phyloP scores from a whole-genome alignment of 2,329 filamentous ascomycete genomes.

The Alternaria gaisen region DNA sequence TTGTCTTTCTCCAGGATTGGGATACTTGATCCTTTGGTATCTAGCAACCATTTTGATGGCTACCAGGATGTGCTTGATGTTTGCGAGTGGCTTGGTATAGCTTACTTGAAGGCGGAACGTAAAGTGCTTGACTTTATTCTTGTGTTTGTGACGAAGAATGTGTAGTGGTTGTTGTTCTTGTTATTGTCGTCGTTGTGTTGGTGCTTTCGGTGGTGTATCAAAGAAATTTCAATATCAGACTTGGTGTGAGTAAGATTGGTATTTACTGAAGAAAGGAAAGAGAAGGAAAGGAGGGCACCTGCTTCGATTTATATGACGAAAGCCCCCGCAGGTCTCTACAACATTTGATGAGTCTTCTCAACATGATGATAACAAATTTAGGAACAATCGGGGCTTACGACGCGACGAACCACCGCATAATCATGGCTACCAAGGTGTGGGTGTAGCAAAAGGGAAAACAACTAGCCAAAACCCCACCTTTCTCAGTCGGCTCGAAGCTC shows the following conservation, averaged over 20 bases:
- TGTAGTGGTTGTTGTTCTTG: not conserved
- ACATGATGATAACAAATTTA: not conserved
- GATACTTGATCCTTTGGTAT: conserved; percentile 8
- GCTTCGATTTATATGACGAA: not conserved
- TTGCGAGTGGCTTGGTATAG: not conserved
- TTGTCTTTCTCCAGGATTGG: not conserved
- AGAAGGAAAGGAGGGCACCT: not conserved
- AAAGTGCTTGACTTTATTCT: conserved; percentile 2
- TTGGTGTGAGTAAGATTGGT: not conserved
- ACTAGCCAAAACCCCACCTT: not conserved
- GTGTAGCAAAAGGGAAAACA: not conserved
- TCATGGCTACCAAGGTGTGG: not conserved
- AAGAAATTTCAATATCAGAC: not conserved
- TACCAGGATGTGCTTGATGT: not conserved
- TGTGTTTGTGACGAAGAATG: not conserved
- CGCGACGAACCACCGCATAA: not conserved
- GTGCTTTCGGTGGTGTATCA: not conserved
- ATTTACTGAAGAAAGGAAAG: not conserved
- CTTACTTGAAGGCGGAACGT: conserved; percentile 5
- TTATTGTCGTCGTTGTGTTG: not conserved
- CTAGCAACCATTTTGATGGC: conserved; percentile 5
- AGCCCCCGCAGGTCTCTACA: not conserved
- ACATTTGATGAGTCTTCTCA: not conserved
- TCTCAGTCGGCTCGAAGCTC: not conserved
- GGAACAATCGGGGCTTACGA: not conserved